Evolutionary conservation across 805 yeast genomes (phyloP).

Genomic region (Cyberlindnera suaveolens): DNA sequence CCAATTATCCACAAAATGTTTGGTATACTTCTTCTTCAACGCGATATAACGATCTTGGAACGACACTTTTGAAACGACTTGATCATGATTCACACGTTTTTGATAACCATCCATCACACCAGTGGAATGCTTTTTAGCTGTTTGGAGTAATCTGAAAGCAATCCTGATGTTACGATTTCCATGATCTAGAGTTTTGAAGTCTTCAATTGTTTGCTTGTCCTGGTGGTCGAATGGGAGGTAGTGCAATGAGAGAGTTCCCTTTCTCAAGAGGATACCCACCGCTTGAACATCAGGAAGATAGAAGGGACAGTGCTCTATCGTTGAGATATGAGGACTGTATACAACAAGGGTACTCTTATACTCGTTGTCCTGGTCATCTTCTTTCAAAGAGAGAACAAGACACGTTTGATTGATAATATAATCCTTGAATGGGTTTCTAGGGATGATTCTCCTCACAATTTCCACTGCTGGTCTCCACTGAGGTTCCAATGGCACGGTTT

Average conservation of each 20-base stretch:
- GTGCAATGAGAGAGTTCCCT: conserved; percentile 55
- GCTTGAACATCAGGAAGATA: conserved; percentile 83
- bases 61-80: conserved; percentile 71
- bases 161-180: conserved; percentile 70
- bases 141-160: conserved; percentile 71
- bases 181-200: conserved; percentile 31
- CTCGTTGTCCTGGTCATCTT: conserved; percentile 14
- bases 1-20: conserved; percentile 73
- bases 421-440: conserved; percentile 86
- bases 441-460: conserved; percentile 80
- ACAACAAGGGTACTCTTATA: conserved; percentile 48
- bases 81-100: conserved; percentile 84
- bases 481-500: conserved; percentile 23
- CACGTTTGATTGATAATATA: conserved; percentile 83
- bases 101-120: conserved; percentile 84
- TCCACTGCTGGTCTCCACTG: conserved; percentile 35
- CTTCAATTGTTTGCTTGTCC: conserved; percentile 21
- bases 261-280: conserved; percentile 57
- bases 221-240: conserved; percentile 53
- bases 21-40: conserved; percentile 78
- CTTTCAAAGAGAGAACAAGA: conserved; percentile 35
- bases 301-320: conserved; percentile 64
- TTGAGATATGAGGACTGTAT: conserved; percentile 70
- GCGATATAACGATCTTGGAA: conserved; percentile 80
- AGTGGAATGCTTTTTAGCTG: conserved; percentile 75